These are phyloP conservation scores for Pseudomicrostroma phylloplanum DNA, from an alignment of 1,284 basidiomycete species.

Conservation along the genomic window DNA sequence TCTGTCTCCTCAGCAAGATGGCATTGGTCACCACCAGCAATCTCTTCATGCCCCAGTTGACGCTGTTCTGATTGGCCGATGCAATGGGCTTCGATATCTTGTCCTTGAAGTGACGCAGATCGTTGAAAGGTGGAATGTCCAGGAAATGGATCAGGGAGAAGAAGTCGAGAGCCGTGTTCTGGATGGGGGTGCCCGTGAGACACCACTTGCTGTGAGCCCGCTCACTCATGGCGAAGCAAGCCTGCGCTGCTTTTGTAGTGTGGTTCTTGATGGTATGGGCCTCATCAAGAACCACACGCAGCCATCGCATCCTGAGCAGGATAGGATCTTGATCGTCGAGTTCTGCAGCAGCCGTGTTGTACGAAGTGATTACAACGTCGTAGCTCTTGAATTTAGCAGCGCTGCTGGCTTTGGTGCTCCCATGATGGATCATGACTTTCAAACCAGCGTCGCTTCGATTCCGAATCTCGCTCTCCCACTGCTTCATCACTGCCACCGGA, in stretches of 20 bases:
- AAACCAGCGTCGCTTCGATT: constrained; percentile 61
- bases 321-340: constrained; percentile 51
- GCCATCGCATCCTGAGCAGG: constrained; percentile 77
- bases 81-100: constrained; percentile 71
- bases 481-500: constrained; percentile 67
- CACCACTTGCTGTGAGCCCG: constrained; percentile 44
- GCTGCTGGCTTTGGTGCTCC: constrained; percentile 27
- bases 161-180: constrained; percentile 84
- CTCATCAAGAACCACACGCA: constrained; percentile 77
- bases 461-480: constrained; percentile 81
- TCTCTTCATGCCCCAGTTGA: constrained; percentile 45
- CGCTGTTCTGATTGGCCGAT: constrained; percentile 32
- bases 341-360: constrained; percentile 38
- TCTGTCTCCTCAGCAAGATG: constrained; percentile 84
- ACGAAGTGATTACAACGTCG: constrained; percentile 46
- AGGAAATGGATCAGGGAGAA: constrained; percentile 85
- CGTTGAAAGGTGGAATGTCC: constrained; percentile 72
- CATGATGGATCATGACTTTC: constrained; percentile 44
- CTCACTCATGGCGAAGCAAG: constrained; percentile 65
- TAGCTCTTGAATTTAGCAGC: constrained; percentile 25
- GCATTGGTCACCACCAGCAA: constrained; percentile 70
- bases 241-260: constrained; percentile 69
- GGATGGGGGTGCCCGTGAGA: constrained; percentile 54
- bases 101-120: constrained; percentile 70
- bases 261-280: constrained; percentile 94